These are phyloP conservation scores for Penicillium janthinellum DNA, from an alignment of 2,329 filamentous ascomycete genomes.

Conservation along the genomic window DNA sequence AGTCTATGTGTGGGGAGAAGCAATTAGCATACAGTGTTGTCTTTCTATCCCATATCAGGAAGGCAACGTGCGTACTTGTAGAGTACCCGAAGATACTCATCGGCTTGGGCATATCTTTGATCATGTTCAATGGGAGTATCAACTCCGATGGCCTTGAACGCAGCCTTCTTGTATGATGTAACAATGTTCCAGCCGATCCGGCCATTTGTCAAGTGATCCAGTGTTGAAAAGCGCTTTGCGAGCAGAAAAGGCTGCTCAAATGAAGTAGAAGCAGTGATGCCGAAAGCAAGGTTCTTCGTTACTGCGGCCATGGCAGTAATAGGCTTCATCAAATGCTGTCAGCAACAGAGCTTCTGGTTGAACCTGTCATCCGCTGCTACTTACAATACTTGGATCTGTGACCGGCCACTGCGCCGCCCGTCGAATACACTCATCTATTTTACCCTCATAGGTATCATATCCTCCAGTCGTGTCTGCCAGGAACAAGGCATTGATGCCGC, in stretches of 20 bases:
- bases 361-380: slow-evolving; percentile 25
- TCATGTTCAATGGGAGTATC: slow-evolving; percentile 63
- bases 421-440: slow-evolving; percentile 62
- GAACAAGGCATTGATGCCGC: slow-evolving; percentile 66
- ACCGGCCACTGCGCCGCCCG: slow-evolving; percentile 66
- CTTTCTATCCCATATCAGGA: not conserved
- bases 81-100: slow-evolving; percentile 63
- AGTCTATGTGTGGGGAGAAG: slow-evolving; percentile 38
- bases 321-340: slow-evolving; percentile 43
- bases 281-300: slow-evolving; percentile 65
- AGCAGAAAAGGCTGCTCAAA: slow-evolving; percentile 65
- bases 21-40: not conserved
- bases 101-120: slow-evolving; percentile 61
- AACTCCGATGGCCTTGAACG: slow-evolving; percentile 64
- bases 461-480: slow-evolving; percentile 67
- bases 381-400: slow-evolving; percentile 64
- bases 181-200: slow-evolving; percentile 70
- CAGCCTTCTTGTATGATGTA: slow-evolving; percentile 63
- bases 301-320: slow-evolving; percentile 68
- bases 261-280: slow-evolving; percentile 63
- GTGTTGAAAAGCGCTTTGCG: slow-evolving; percentile 63
- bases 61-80: slow-evolving; percentile 54
- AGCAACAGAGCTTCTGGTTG: not conserved
- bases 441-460: slow-evolving; percentile 64
- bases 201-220: slow-evolving; percentile 64